A percentile compares a stretch with the other conserved stretches of the same genome.
phyloP scores from a whole-genome alignment of 2,329 filamentous ascomycete species.

The Fusarium denticulatum region DNA sequence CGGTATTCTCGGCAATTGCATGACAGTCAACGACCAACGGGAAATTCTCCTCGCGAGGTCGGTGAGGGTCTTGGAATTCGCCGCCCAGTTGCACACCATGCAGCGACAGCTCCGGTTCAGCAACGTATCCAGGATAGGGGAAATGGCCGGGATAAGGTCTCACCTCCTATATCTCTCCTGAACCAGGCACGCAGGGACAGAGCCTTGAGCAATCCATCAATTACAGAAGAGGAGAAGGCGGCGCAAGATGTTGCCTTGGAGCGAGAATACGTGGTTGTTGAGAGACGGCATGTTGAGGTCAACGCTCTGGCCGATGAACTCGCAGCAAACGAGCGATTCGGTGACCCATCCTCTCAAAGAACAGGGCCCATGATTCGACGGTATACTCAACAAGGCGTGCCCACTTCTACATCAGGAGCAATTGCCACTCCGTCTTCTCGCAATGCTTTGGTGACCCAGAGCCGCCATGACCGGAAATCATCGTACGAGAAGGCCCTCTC shows the following conservation, averaged over 20 bases:
- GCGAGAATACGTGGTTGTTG: conserved; percentile 93
- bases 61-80: conserved; percentile 64
- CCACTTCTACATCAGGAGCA: conserved; percentile 75
- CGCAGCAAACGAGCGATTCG: conserved; percentile 79
- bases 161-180: conserved; percentile 47
- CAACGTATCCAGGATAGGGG: conserved; percentile 44
- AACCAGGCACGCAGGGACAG: conserved; percentile 47
- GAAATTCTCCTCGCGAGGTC: conserved; percentile 58
- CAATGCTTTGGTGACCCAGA: conserved; percentile 77
- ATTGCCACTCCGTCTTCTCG: conserved; percentile 73
- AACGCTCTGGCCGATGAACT: conserved; percentile 97
- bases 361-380: conserved; percentile 75
- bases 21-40: conserved; percentile 45
- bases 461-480: conserved; percentile 77
- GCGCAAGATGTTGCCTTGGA: conserved; percentile 91
- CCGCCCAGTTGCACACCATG: conserved; percentile 57
- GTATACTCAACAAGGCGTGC: conserved; percentile 79
- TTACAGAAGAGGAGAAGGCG: conserved; percentile 73
- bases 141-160: conserved; percentile 37
- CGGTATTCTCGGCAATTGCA: conserved; percentile 44
- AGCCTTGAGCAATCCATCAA: conserved; percentile 41
- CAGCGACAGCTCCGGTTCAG: conserved; percentile 60
- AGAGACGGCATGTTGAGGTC: conserved; percentile 94
- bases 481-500: conserved; percentile 84
- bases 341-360: conserved; percentile 61